Conservation (phyloP, 768 basidiomycete genomes). For the Hericium alpestre region DNA sequence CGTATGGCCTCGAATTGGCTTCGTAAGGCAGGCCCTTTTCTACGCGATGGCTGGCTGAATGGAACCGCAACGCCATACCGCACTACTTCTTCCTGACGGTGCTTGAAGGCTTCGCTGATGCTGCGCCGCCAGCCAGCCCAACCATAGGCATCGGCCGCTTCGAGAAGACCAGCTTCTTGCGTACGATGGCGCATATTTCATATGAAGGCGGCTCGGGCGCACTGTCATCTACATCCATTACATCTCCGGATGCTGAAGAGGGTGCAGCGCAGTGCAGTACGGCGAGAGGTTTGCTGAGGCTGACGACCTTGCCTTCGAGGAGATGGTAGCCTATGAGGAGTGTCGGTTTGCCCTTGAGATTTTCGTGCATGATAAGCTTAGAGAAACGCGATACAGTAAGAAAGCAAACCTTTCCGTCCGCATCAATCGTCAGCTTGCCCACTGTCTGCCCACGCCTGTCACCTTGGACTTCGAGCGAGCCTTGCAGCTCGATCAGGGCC, state of each 20-base stretch:
- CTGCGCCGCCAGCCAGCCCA: slow-evolving; percentile 5
- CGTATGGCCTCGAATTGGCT: too few species aligned
- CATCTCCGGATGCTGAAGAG: neutral
- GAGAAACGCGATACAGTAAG: neutral
- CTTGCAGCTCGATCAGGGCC: slow-evolving; percentile 83
- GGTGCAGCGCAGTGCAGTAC: slow-evolving; percentile 42
- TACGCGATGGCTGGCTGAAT: too few species aligned
- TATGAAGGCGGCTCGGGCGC: slow-evolving; percentile 18
- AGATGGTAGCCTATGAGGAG: slow-evolving; percentile 81
- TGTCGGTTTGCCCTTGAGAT: slow-evolving; percentile 58
- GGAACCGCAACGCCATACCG: neutral
- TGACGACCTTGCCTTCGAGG: slow-evolving; percentile 76
- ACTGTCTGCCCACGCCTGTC: slow-evolving; percentile 63
- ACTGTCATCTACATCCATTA: slow-evolving; percentile 14
- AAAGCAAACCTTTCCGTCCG: slow-evolving; percentile 36
- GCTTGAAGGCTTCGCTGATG: neutral
- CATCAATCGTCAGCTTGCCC: slow-evolving; percentile 63
- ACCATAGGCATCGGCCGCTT: slow-evolving; percentile 74
- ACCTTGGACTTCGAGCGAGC: slow-evolving; percentile 62
- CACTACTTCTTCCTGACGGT: neutral
- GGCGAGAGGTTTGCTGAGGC: slow-evolving; percentile 71
- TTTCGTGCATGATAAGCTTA: neutral
- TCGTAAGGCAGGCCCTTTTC: too few species aligned
- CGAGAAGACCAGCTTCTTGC: slow-evolving; percentile 73
- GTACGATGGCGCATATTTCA: slow-evolving; percentile 54